Evolutionary conservation across 2,329 filamentous ascomycete genomes (phyloP), one percentile per base, ranked within the genome.

Genomic region (Triangularia setosa): DNA sequence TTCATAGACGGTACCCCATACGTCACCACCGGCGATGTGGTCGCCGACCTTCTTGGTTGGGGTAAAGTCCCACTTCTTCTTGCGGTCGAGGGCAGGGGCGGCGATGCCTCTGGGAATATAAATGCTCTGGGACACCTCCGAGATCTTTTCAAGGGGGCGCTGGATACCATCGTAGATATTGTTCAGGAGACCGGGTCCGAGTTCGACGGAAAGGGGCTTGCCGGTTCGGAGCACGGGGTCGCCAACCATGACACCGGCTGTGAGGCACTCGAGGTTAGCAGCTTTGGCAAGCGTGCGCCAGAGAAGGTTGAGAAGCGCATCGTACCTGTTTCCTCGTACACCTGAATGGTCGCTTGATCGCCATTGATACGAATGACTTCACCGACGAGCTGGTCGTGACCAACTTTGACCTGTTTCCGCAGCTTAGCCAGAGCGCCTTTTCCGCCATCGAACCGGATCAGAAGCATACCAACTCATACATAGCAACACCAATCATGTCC

Each of bases 91-190:
- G 55, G 93, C 90, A 60, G 94, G 92, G 33, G 93, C 86, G 64
- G 91, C 81, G 75, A 99, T 94, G 78, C 95, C 95, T 72, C 95
- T 92, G 73, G 95, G 95, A 69, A 99, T 99, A 79, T 99, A 99
- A 79, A 99, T 99, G 79, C 91, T 93, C 75, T 92, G 83, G 60
- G 93, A 88, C 58, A 85, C 79, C 48, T 89, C 82, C 71, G 92
- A 83, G 74, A 99, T 99, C 70, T 87, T 88, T 80, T 90, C 90
- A 72, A 99, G 88, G 59, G 95, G 95, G 76, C 95, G 90, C 79
- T 99, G 95, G 74, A 99, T 99, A 82, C 95, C 95, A 78, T 99
- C 95, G 84, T 98, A 99, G 79, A 99, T 99, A 71, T 95, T 97
- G 81, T 98, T 94, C 86, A 99, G 92, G 78, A 99, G 83, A 76